Base-by-base conservation (phyloP, 2,329 filamentous ascomycete species). In the Xylariomycetidae sp. region DNA sequence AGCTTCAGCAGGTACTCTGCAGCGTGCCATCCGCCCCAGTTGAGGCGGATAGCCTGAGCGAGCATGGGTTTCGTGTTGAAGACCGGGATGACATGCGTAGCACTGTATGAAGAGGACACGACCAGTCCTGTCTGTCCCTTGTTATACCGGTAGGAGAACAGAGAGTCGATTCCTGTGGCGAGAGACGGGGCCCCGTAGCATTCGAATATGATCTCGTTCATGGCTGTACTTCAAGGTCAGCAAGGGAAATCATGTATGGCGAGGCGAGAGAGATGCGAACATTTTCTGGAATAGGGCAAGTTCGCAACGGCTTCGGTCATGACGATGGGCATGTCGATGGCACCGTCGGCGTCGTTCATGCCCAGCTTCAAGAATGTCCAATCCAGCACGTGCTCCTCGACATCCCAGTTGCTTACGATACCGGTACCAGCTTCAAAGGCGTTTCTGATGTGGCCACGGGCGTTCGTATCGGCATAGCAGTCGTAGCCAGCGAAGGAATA, bases 201-300 rank as follows among this genome's bases (percentile, higher is more conserved):
- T 61, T 98, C 92, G 58, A 96, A 98, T 9, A 98, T 68, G 35
- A 96, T 90, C 56, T 98, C 92, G 26, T 85, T 94, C 90, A 96
- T 96, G 48, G 85, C 87, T 94, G 46, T 33, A 34, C 25, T 14
- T 29, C 33, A 18, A 24, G 10, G 37, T 44, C 16, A 47, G 31
- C 18, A 3, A n/a, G 12, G 9, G 5, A 6, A 25, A 12, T 14
- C 5, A 13, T 6, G 6, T 25, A 25, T 5, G 22, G 22, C 18
- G 16, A n/a, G 20, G 9, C 8, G 14, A n/a, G 19, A 32, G 19
- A 19, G 16, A 4, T 18, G 30, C 14, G 44, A 64, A 93, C 87
- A 90, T 65, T 85, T 90, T 46, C 89, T 72, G 29, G 88, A 82
- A 56, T 98, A 98, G 10, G 77, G 79, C 39, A 95, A 60, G 59